phyloP scores from a whole-genome alignment of 2,329 filamentous ascomycete species.

The Ascochyta lentis region DNA sequence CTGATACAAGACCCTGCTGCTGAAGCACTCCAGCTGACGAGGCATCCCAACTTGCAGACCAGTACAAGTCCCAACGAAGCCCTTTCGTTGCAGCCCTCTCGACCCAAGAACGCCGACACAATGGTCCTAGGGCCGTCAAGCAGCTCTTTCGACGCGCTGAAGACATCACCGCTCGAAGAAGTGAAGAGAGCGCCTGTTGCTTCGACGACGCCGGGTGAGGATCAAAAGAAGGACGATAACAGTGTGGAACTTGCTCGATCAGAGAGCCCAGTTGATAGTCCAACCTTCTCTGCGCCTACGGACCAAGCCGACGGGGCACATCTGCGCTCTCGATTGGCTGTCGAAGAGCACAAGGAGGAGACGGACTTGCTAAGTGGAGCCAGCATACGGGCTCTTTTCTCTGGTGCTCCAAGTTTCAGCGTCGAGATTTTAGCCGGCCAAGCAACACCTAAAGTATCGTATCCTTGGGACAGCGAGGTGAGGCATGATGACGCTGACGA shows the following conservation, averaged over 20 bases:
- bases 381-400: slow-evolving; percentile 74
- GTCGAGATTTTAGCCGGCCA: slow-evolving; percentile 65
- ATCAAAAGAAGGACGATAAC: background rate
- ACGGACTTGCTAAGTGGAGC: slow-evolving; percentile 49
- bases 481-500: slow-evolving; percentile 69
- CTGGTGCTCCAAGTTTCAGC: slow-evolving; percentile 76
- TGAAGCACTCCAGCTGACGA: slow-evolving; percentile 27
- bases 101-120: background rate
- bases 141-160: background rate
- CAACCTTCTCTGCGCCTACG: background rate
- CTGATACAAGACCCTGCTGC: background rate
- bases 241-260: background rate
- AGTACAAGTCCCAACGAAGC: slow-evolving; percentile 15
- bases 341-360: slow-evolving; percentile 22
- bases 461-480: slow-evolving; percentile 68
- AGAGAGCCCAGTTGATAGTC: background rate
- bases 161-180: slow-evolving; percentile 1
- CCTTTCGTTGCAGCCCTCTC: background rate
- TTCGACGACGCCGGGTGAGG: background rate
- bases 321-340: slow-evolving; percentile 22
- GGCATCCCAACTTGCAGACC: slow-evolving; percentile 23
- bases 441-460: slow-evolving; percentile 69
- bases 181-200: background rate
- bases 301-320: slow-evolving; percentile 18
- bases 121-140: background rate